phyloP scores from a whole-genome alignment of 441 rosid species.

The Populus hybrid region DNA sequence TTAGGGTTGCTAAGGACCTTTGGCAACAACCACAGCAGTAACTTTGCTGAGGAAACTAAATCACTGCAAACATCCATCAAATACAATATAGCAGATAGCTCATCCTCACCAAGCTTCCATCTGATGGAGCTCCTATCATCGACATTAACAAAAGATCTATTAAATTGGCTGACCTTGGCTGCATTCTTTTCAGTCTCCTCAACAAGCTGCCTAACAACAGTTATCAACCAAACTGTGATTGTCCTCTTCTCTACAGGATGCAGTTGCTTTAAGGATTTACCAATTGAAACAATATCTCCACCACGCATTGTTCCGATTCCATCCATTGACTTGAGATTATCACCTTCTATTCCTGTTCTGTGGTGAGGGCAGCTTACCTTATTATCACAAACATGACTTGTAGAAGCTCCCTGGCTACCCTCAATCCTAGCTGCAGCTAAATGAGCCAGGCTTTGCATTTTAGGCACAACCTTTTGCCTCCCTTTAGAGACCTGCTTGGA shows the following conservation, averaged over 20 bases:
- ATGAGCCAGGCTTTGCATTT: slow-evolving; percentile 90
- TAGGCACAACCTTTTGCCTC: slow-evolving; percentile 87
- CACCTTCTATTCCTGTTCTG: slow-evolving; percentile 38
- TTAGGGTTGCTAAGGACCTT: slow-evolving; percentile 59
- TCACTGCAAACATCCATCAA: slow-evolving; percentile 83
- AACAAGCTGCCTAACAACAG: slow-evolving; percentile 70
- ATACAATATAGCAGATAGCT: slow-evolving; percentile 69
- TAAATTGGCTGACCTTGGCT: slow-evolving; percentile 58
- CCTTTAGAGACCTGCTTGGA: slow-evolving; percentile 76
- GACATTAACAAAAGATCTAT: slow-evolving; percentile 50
- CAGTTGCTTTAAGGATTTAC: slow-evolving; percentile 74
- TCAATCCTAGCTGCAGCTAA: slow-evolving; percentile 96
- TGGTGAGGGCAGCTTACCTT: slow-evolving; percentile 53
- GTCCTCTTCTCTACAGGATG: slow-evolving; percentile 79
- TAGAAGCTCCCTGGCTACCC: slow-evolving; percentile 98
- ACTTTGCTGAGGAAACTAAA: slow-evolving; percentile 70
- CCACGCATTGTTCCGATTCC: slow-evolving; percentile 42
- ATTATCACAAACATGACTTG: slow-evolving; percentile 93
- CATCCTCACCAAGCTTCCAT: slow-evolving; percentile 98
- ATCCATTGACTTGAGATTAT: slow-evolving; percentile 52
- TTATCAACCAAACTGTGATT: slow-evolving; percentile 75
- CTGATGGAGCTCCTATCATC: slow-evolving; percentile 59
- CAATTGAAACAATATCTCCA: slow-evolving; percentile 69
- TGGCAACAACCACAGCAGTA: slow-evolving; percentile 92
- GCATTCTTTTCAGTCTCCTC: slow-evolving; percentile 75